These are phyloP conservation scores for Sonneratia alba DNA, from an alignment of 345 rosid species.

Conservation along the genomic window DNA sequence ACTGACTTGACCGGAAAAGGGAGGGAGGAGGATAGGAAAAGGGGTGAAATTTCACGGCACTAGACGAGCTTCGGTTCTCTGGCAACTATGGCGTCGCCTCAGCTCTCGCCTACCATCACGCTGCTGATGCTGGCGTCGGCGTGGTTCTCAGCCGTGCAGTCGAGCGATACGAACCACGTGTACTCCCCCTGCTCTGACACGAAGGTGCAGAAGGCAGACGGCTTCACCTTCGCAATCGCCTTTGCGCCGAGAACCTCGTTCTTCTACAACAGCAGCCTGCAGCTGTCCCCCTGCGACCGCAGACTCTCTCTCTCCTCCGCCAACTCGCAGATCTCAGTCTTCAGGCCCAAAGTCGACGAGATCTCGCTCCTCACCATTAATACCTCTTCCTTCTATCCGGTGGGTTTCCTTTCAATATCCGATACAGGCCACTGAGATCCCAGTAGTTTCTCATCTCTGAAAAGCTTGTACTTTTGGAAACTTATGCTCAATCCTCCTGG, in stretches of 20 bases:
- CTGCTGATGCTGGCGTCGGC: conserved; percentile 6
- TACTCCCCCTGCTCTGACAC: conserved; percentile 74
- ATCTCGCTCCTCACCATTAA: conserved; percentile 95
- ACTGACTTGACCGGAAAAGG: neutral
- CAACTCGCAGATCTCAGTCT: conserved; percentile 58
- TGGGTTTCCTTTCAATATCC: conserved; percentile 13
- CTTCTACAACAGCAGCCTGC: conserved; percentile 30
- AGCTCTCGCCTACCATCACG: neutral
- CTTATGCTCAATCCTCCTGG: too few species aligned
- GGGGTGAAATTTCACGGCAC: neutral
- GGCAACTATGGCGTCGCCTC: conserved; percentile 11
- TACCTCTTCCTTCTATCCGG: conserved; percentile 54
- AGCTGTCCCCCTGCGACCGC: conserved; percentile 82
- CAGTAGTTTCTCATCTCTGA: neutral
- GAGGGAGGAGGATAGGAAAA: too few species aligned
- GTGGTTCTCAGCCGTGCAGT: conserved; percentile 9
- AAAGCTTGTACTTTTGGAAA: too few species aligned
- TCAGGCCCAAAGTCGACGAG: conserved; percentile 96
- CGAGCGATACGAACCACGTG: conserved; percentile 28
- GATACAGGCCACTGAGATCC: neutral
- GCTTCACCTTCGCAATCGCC: conserved; percentile 75
- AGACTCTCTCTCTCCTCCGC: conserved; percentile 42
- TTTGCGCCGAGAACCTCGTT: conserved; percentile 54
- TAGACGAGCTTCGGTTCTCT: neutral
- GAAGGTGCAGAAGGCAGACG: conserved; percentile 54